A percentile compares a stretch with the other conserved stretches of the same genome.
These are phyloP conservation scores for Lasiosphaeria hispida DNA, from an alignment of 495 filamentous ascomycete species.

Conservation along the genomic window DNA sequence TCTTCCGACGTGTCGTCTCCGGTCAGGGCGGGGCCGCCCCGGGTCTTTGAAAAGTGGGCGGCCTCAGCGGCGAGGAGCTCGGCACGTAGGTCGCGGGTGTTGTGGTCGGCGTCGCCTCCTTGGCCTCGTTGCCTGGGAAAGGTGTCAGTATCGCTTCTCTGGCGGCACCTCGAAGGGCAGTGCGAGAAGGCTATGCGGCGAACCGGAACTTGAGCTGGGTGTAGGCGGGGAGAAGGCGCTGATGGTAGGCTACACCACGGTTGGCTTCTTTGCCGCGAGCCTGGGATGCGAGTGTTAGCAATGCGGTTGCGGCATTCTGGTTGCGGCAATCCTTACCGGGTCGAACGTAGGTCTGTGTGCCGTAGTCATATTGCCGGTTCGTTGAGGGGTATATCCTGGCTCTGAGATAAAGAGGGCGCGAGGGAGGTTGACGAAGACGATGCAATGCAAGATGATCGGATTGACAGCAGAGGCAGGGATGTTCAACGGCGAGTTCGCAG, in stretches of 20 bases:
- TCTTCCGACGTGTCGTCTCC: slow-evolving; percentile 35
- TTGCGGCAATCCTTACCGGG: slow-evolving; percentile 55
- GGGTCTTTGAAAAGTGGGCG: slow-evolving; percentile 80
- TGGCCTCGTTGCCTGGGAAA: slow-evolving; percentile 72
- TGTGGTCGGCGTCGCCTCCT: slow-evolving; percentile 74
- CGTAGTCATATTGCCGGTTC: slow-evolving; percentile 59
- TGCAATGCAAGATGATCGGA: slow-evolving; percentile 4
- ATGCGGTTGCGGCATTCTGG: neutral
- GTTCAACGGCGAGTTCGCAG: neutral
- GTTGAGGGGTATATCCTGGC: too few relatives aligned
- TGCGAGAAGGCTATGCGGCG: neutral
- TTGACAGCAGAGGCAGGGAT: neutral
- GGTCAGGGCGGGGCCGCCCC: slow-evolving; percentile 49
- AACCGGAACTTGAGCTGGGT: slow-evolving; percentile 86
- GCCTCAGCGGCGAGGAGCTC: slow-evolving; percentile 89
- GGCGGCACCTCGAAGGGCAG: neutral
- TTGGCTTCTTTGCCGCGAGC: slow-evolving; percentile 93
- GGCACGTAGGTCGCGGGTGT: slow-evolving; percentile 78
- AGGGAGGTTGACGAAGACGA: neutral
- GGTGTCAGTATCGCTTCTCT: neutral
- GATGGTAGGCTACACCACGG: slow-evolving; percentile 92
- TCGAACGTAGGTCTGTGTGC: slow-evolving; percentile 93
- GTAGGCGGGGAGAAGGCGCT: slow-evolving; percentile 89
- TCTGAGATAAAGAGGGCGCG: neutral
- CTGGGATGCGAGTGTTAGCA: slow-evolving; percentile 45